phyloP scores from a whole-genome alignment of 2,329 filamentous ascomycete genomes.

The Clarireedia hainanense region DNA sequence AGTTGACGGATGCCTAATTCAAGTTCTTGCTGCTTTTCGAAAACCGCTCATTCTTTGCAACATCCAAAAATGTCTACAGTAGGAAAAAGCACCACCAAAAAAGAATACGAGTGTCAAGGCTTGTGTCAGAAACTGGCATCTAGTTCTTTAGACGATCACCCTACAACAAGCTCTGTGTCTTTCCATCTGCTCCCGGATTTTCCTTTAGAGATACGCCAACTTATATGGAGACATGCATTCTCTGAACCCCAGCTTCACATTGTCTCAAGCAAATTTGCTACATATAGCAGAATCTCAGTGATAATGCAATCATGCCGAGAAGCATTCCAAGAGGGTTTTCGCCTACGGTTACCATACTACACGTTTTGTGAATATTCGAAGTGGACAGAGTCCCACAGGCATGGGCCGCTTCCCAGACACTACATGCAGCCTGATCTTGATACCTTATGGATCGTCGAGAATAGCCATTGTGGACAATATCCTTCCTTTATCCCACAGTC shows the following conservation, averaged over 20 bases:
- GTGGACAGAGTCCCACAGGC: not conserved
- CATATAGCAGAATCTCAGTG: not conserved
- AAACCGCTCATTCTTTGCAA: too few relatives aligned
- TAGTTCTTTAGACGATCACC: not conserved
- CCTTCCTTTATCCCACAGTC: not conserved
- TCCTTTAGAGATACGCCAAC: not conserved
- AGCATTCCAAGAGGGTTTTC: not conserved
- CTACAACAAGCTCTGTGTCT: not conserved
- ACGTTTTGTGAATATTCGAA: not conserved
- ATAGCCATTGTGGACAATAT: not conserved
- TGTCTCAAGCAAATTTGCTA: not conserved
- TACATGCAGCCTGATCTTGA: conserved; percentile 3
- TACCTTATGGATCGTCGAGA: not conserved
- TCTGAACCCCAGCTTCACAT: not conserved
- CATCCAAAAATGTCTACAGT: too few relatives aligned
- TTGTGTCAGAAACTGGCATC: too few relatives aligned
- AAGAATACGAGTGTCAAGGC: too few relatives aligned
- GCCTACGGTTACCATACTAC: not conserved
- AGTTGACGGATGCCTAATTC: too few relatives aligned
- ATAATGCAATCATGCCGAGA: not conserved
- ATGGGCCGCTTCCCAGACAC: not conserved
- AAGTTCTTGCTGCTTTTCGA: too few relatives aligned
- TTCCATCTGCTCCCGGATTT: not conserved
- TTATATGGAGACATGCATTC: not conserved
- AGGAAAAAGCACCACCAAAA: too few relatives aligned